Evolutionary conservation across 129 eudicot genomes (phyloP).

Genomic region (Helichrysum umbraculigerum): DNA sequence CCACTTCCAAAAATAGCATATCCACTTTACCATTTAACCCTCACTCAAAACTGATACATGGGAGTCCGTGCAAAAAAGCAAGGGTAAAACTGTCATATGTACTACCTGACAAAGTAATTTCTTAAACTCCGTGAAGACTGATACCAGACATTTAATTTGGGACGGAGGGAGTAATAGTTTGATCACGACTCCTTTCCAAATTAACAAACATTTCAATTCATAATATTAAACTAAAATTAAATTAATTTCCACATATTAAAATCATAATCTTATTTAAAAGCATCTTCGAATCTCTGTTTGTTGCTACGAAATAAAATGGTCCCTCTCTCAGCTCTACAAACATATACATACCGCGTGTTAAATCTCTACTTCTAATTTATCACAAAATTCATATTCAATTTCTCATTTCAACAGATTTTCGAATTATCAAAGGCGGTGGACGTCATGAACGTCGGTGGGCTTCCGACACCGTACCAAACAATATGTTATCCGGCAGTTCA

Average conservation of each 20-base stretch:
- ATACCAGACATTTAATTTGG: too few relatives aligned
- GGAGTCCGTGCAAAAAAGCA: too few relatives aligned
- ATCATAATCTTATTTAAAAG: neutral
- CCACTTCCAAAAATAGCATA: too few relatives aligned
- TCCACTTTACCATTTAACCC: too few relatives aligned
- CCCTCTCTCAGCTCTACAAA: neutral
- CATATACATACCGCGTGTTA: neutral
- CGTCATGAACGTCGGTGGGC: conserved; percentile 86
- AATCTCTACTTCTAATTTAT: neutral
- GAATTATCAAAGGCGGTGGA: conserved; percentile 47
- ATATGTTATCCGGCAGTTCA: conserved; percentile 42
- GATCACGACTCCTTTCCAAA: neutral
- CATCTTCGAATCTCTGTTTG: neutral
- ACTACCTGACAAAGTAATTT: too few relatives aligned
- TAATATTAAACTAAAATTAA: neutral
- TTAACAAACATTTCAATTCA: neutral
- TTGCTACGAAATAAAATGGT: neutral
- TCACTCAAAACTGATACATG: too few relatives aligned
- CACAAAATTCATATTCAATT: neutral
- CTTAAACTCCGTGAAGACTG: too few relatives aligned
- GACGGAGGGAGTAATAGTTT: neutral
- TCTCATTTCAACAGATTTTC: neutral
- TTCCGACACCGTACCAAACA: conserved; percentile 64
- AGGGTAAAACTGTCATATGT: too few relatives aligned
- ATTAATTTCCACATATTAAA: neutral